These are phyloP conservation scores for Acanthochlamys bracteata DNA, from an alignment of 106 monocot species.

Conservation along the genomic window DNA sequence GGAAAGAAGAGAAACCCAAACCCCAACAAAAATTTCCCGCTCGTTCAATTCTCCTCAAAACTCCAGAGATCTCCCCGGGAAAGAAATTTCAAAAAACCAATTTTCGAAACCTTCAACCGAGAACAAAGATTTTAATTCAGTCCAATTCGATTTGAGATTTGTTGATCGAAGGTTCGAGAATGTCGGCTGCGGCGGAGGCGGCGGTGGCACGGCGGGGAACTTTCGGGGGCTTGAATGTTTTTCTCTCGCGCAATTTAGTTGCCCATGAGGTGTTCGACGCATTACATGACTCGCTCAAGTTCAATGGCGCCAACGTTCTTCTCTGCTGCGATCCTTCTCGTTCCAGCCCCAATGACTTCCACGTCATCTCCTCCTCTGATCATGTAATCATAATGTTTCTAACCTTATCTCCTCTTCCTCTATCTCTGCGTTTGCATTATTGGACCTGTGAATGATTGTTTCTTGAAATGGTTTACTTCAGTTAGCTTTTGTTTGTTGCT, in stretches of 20 bases:
- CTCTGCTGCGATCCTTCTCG: slow-evolving; percentile 75
- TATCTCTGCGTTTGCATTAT: not conserved
- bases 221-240: slow-evolving; percentile 72
- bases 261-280: slow-evolving; percentile 84
- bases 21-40: too few species aligned
- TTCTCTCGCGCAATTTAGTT: slow-evolving; percentile 77
- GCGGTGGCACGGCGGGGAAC: slow-evolving; percentile 25
- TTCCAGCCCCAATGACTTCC: slow-evolving; percentile 56
- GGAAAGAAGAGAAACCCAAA: too few species aligned
- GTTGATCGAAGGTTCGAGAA: not conserved
- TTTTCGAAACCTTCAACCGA: too few species aligned
- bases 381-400: slow-evolving; percentile 23
- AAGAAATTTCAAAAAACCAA: too few species aligned
- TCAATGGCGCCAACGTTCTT: slow-evolving; percentile 83
- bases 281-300: slow-evolving; percentile 75
- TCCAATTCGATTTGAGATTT: too few species aligned
- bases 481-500: too few species aligned
- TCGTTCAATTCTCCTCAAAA: too few species aligned
- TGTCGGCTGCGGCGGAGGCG: not conserved
- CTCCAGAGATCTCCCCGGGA: too few species aligned
- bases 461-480: too few species aligned
- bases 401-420: not conserved
- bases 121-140: too few species aligned
- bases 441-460: too few species aligned
- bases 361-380: slow-evolving; percentile 73